Evolutionary conservation across 371 early-diverging fungal species (phyloP), one percentile per base, ranked within the genome.

Genomic region (Apophysomyces variabilis): DNA sequence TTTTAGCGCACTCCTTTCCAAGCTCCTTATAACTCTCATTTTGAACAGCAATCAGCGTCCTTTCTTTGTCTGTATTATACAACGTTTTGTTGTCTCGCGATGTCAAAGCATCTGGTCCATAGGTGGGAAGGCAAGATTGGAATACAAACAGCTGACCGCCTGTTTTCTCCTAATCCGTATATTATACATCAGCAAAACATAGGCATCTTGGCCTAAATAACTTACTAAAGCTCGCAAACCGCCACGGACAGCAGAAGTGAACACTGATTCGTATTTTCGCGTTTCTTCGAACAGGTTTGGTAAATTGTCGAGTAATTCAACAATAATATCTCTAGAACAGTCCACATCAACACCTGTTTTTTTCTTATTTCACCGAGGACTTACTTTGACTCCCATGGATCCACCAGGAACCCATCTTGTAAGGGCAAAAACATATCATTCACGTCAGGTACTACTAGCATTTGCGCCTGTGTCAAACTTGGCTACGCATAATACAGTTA

Each of bases 371-470:
- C 32, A 26, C 32, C 44, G n/a, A 2, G 8, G 26, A 54, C 73
- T 62, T 82, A 84, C 80, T 72, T 77, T 47, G 95, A 92, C 64
- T 90, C 92, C 13, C 69, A 68, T 1, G 95, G 93, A 69, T 95
- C 92, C 3, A 95, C 98, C 39, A 96, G 80, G 67, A 98, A 94
- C 13, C 97, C 98, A 32, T 90, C 92, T 73, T 91, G 88, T 6
- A 98, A 76, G 1, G 99, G 99, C 16, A 96, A 89, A 87, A 99
- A 99, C 65, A 96, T 84, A 66, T 98, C 98, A 46, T 86, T 75
- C 38, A 97, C 83, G 75, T 99, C 99, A 2, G 95, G 85, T 1
- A 98, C 95, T n/a, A 97, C 93, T 72, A 98, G 79, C 97, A 98
- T 97, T 76, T 96, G 97, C 6, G 96, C 92, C 72, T 93, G 94